These are phyloP conservation scores for Penicillium paneum DNA, from an alignment of 2,329 filamentous ascomycete species.

Conservation along the genomic window DNA sequence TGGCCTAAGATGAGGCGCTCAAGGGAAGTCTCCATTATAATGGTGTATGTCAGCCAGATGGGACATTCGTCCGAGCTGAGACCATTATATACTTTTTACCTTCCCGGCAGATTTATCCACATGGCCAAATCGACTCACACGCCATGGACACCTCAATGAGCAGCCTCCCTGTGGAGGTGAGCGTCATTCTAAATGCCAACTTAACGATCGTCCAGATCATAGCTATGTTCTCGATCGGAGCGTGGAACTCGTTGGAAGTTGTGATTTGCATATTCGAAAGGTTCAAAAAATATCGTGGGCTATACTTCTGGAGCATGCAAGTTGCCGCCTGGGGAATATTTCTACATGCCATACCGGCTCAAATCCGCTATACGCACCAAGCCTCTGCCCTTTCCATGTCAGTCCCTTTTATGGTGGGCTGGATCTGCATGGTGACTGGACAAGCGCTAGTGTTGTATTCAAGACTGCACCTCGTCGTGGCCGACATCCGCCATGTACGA, in stretches of 20 bases:
- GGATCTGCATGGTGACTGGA: conserved; percentile 38
- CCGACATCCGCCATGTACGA: conserved; percentile 30
- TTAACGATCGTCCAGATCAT: background rate
- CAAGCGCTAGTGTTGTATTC: conserved; percentile 47
- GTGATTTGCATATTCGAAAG: conserved; percentile 42
- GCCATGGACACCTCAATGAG: conserved; percentile 8
- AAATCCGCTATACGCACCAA: background rate
- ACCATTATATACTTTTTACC: background rate
- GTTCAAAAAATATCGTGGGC: conserved; percentile 40
- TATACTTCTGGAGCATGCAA: conserved; percentile 49
- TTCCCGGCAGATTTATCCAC: background rate
- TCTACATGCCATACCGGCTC: conserved; percentile 31
- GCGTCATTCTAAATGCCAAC: background rate
- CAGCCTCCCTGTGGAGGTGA: conserved; percentile 1
- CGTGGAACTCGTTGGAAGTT: conserved; percentile 46
- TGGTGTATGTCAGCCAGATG: background rate
- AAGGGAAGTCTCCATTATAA: background rate
- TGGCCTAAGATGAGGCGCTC: background rate
- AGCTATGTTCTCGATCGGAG: background rate
- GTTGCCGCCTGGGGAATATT: conserved; percentile 38
- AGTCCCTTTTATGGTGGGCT: conserved; percentile 26
- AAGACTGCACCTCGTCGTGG: conserved; percentile 43
- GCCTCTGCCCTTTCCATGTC: background rate
- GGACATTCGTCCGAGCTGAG: background rate
- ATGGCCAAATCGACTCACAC: background rate